Base-by-base conservation (phyloP, 495 filamentous ascomycete species). In the Barbatosphaeria neglecta region DNA sequence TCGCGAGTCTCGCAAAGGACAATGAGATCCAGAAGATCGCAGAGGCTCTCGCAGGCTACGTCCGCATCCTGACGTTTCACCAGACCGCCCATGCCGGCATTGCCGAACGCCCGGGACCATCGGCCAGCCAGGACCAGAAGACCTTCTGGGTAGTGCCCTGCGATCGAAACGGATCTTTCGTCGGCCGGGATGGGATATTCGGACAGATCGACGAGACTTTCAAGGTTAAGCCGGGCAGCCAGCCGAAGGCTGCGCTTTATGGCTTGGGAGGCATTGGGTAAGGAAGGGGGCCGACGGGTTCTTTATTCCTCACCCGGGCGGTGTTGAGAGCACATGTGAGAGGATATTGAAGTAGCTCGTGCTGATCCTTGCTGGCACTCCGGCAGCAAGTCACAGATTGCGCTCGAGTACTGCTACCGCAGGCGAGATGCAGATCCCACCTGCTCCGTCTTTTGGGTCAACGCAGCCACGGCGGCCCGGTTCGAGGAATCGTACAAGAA, bases 401-500 rank as follows among this genome's bases (percentile, higher is more conserved):
- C 44, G 6, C 17, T 46, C 22, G 44, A 50, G 19, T 45, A 50
- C 33, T 45, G 25, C 39, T 50, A 50, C 24, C 18, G 24, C 5
- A 22, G 17, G 22, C 23, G 41, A 5, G 16, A 18, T 2, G 3
- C 17, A 22, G 20, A 23, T 24, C 47, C 46, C 13, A 33, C 44
- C 7, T 58, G 46, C 8, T 58, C 46, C 46, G 56, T 61, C 17
- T 59, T 61, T 49, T 59, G 47, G 53, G 50, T 60, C 6, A 50
- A 60, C 41, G 61, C 56, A 2, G 52, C 56, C 40, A 60, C 51
- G 38, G 46, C 48, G 8, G 46, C 52, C 13, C 53, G 59, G 9
- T 50, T 64, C 40, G 48, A 62, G 31, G 28, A 60, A 28, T 40
- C 49, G 27, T 53, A 52, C 37, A 42, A 46, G 8, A 37, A 48